phyloP scores from a whole-genome alignment of 805 yeast species.

The Metschnikowia peoriensis region DNA sequence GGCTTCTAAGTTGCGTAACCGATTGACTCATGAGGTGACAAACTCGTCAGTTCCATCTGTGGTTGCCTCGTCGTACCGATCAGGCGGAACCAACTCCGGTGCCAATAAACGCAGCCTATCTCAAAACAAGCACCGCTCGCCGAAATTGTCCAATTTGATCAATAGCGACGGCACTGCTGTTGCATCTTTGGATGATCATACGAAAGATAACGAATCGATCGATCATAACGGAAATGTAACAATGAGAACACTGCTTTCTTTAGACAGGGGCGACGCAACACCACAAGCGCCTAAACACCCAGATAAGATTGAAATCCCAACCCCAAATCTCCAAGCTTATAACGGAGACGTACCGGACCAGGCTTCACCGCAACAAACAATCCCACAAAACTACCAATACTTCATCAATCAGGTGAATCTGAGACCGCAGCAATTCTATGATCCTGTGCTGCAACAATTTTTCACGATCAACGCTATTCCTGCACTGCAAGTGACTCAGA shows the following conservation, averaged over 20 bases:
- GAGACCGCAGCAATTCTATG: constrained; percentile 42
- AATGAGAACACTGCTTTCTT: constrained; percentile 8
- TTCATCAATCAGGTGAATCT: constrained; percentile 22
- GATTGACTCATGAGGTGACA: constrained; percentile 5
- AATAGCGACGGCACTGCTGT: constrained; percentile 46
- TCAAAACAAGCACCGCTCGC: constrained; percentile 31
- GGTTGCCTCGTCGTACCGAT: constrained; percentile 12
- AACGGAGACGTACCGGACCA: constrained; percentile 1
- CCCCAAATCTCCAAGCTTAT: not conserved
- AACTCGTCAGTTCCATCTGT: constrained; percentile 6
- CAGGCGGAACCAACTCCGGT: constrained; percentile 15
- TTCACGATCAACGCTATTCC: constrained; percentile 37
- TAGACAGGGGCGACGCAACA: not conserved
- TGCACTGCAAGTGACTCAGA: constrained; percentile 24
- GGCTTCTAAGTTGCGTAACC: constrained; percentile 7
- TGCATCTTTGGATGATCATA: constrained; percentile 34
- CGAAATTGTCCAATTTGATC: constrained; percentile 39
- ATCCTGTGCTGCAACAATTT: constrained; percentile 44
- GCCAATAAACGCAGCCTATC: constrained; percentile 32
- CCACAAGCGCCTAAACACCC: not conserved
- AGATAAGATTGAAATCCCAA: constrained; percentile 1
- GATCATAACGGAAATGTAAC: constrained; percentile 14
- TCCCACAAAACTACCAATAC: constrained; percentile 21
- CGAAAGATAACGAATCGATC: constrained; percentile 12
- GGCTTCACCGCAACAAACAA: constrained; percentile 17